Percentiles rank a stretch among this genome's conserved stretches.
These are phyloP conservation scores for Tolypocladium paradoxum DNA, from an alignment of 2,329 filamentous ascomycete species.

Conservation along the genomic window DNA sequence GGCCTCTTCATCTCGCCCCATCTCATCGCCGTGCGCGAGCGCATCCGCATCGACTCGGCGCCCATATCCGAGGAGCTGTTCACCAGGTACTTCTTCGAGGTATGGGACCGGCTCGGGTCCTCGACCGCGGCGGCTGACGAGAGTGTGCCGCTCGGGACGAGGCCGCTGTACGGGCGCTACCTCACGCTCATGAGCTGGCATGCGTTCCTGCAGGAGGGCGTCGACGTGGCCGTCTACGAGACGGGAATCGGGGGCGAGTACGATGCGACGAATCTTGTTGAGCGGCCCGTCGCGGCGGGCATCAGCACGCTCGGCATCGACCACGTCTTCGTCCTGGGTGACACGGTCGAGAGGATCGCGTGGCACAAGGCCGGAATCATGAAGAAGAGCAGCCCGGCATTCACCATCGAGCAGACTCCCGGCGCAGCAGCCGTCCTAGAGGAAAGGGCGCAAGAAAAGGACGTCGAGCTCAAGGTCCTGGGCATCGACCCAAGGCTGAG, in stretches of 20 bases:
- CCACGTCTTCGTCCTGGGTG: slow-evolving; percentile 52
- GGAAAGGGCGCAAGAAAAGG: slow-evolving; percentile 41
- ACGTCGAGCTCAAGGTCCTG: slow-evolving; percentile 35
- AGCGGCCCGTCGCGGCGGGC: slow-evolving; percentile 44
- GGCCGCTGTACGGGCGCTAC: slow-evolving; percentile 49
- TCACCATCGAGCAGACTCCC: slow-evolving; percentile 42
- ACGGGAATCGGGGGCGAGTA: slow-evolving; percentile 57
- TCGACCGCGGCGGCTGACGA: slow-evolving; percentile 21
- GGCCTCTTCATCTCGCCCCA: slow-evolving; percentile 63
- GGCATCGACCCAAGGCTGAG: slow-evolving; percentile 33
- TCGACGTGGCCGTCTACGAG: slow-evolving; percentile 55
- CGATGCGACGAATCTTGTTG: slow-evolving; percentile 58
- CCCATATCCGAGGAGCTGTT: slow-evolving; percentile 50
- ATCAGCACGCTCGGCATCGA: slow-evolving; percentile 61
- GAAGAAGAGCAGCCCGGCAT: slow-evolving; percentile 47
- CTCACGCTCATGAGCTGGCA: slow-evolving; percentile 58
- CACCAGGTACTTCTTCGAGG: slow-evolving; percentile 55
- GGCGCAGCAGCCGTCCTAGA: slow-evolving; percentile 34
- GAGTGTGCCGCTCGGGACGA: slow-evolving; percentile 22
- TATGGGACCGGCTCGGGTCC: slow-evolving; percentile 46
- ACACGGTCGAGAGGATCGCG: slow-evolving; percentile 54
- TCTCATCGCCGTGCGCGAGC: slow-evolving; percentile 55
- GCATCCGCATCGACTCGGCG: slow-evolving; percentile 49
- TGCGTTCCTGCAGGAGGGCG: slow-evolving; percentile 50
- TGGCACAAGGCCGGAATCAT: slow-evolving; percentile 69